Base-by-base conservation (phyloP, 139 green algal genomes). In the Nannochloris sp. region DNA sequence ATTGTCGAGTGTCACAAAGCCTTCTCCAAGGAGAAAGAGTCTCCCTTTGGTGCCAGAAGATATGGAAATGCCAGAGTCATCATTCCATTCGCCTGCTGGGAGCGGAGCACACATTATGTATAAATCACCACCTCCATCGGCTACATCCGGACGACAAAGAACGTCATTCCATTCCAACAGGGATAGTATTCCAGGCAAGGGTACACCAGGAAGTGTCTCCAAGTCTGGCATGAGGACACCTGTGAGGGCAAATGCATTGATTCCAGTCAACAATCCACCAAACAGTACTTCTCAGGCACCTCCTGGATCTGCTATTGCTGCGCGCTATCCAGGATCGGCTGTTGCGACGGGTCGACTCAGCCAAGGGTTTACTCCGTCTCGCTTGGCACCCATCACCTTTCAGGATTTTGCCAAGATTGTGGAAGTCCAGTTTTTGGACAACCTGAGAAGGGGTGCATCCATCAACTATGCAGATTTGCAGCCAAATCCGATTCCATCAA, bases 341-440 rank as follows among this genome's bases (percentile, higher is more conserved):
- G 24, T 67, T 11, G 66, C 65, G 4, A 14, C 43, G 6, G 50
- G 58, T 44, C 43, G 66, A 7, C 25, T 60, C 4, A 59, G 31
- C 36, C 46, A 61, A 16, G 63, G 61, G 5, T 29, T 69, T 48
- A 66, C 64, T n/a, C 64, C 74, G 16, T 37, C 48, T 31, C 25
- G 25, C 25, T 51, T 27, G 5, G 43, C 64, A 16, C 71, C 68
- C 57, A 81, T 85, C 51, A 78, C 78, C 2, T 83, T 79, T 49
- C 78, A 85, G 70, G 82, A 88, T 50, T 88, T 88, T 60, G 55
- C 82, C 29, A 64, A 71, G 43, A 57, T 84, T 53, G 73, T 83
- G 14, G 85, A 91, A 57, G 62, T 91, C 25, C 84, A 85, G 50
- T 90, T 91, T 69, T 71, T 88, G 61, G 81, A 88, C 55, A 81